phyloP scores from a whole-genome alignment of 108 stramenopile genomes.

The Aurantiochytrium sp. region DNA sequence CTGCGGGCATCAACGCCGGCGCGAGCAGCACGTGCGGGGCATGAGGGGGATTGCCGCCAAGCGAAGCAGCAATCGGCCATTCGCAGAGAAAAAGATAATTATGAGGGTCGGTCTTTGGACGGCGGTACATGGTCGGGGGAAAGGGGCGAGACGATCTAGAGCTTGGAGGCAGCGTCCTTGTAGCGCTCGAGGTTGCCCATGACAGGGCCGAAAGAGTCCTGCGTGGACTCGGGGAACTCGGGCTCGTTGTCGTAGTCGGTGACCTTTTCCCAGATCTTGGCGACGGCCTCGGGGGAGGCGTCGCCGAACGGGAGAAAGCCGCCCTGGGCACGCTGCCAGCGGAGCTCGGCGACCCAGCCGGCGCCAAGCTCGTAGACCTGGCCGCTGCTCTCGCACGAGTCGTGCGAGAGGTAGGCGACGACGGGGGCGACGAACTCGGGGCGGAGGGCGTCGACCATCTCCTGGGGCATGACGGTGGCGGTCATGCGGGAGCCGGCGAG shows the following conservation, averaged over 20 bases:
- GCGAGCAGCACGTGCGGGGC: too few relatives aligned
- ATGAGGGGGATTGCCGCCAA: too few relatives aligned
- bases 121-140: too few relatives aligned
- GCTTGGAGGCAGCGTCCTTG: not conserved
- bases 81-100: too few relatives aligned
- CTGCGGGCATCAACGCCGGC: too few relatives aligned
- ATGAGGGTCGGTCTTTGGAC: too few relatives aligned
- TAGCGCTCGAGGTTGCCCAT: conserved; percentile 27
- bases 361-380: conserved; percentile 32
- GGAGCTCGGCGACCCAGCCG: conserved; percentile 33
- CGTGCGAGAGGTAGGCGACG: conserved; percentile 43
- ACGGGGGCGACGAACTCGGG: conserved; percentile 45
- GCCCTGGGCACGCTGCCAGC: conserved; percentile 36
- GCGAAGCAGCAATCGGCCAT: too few relatives aligned
- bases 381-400: conserved; percentile 23
- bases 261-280: conserved; percentile 1
- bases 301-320: not conserved
- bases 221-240: conserved; percentile 1
- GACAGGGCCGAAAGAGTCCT: conserved; percentile 26
- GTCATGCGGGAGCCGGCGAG: conserved; percentile 46
- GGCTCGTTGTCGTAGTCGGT: conserved; percentile 2
- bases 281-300: not conserved
- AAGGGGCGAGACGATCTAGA: too few relatives aligned
- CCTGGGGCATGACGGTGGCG: conserved; percentile 40
- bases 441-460: conserved; percentile 35